phyloP scores from a whole-genome alignment of 2,329 filamentous ascomycete genomes.

The Aquanectria penicillioides region DNA sequence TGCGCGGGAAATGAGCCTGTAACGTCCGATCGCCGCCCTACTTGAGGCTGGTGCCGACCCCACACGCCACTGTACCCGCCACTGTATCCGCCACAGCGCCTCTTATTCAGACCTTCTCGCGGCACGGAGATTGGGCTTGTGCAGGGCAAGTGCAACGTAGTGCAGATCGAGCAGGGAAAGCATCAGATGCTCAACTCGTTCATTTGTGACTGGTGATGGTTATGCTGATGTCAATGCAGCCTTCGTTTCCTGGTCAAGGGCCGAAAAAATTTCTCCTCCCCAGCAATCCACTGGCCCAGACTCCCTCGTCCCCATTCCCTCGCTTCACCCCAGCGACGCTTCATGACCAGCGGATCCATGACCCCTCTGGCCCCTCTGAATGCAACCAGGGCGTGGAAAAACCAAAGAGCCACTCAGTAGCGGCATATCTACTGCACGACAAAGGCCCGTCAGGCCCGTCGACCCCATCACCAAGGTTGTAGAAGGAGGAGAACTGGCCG shows the following conservation, averaged over 20 bases:
- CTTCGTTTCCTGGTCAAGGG: constrained; percentile 7
- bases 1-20: constrained; percentile 38
- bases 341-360: constrained; percentile 31
- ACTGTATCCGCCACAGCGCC: constrained; percentile 17
- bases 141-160: constrained; percentile 13
- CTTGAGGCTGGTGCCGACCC: constrained; percentile 30
- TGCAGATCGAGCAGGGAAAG: not conserved
- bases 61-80: constrained; percentile 24
- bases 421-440: constrained; percentile 25
- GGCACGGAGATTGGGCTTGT: constrained; percentile 23
- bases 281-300: constrained; percentile 21
- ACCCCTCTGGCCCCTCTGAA: constrained; percentile 21
- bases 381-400: constrained; percentile 21
- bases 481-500: constrained; percentile 9
- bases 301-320: constrained; percentile 29
- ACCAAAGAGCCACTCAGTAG: constrained; percentile 24
- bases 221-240: constrained; percentile 33
- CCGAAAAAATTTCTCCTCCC: not conserved
- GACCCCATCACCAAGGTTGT: constrained; percentile 28
- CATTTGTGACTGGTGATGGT: constrained; percentile 25
- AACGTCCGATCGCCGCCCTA: constrained; percentile 27
- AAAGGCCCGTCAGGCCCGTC: constrained; percentile 29
- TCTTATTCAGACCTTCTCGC: constrained; percentile 15
- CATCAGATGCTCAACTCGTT: constrained; percentile 8
- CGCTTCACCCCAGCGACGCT: constrained; percentile 38